Conservation (phyloP, 208 protist genomes). For the Spongospora subterranea region DNA sequence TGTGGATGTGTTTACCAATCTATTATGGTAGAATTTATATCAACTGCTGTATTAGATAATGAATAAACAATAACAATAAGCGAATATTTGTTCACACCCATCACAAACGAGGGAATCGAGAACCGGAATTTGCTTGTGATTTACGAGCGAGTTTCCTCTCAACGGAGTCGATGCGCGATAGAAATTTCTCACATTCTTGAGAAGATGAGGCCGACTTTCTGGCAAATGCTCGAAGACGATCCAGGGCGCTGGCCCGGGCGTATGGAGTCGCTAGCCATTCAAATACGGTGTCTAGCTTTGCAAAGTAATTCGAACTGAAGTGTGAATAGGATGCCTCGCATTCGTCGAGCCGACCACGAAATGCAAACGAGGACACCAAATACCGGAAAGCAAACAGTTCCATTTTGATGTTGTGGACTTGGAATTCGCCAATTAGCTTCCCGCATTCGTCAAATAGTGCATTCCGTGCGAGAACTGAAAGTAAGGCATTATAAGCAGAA, state of each 20-base stretch:
- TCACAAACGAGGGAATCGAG: background rate
- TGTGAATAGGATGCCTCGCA: background rate
- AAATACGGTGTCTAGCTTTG: conserved; percentile 12
- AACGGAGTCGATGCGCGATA: background rate
- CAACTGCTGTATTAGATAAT: no score
- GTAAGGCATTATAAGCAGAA: background rate
- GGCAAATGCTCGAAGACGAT: conserved; percentile 18
- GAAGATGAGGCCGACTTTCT: background rate
- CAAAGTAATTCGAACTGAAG: background rate
- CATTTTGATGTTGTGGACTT: background rate
- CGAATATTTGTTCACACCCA: no score
- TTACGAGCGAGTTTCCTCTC: background rate
- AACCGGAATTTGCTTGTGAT: background rate
- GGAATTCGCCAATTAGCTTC: conserved; percentile 5
- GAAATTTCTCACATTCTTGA: background rate
- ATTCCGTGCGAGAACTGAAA: conserved; percentile 4
- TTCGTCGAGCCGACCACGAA: conserved; percentile 34
- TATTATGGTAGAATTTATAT: no score
- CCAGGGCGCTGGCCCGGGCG: conserved; percentile 21
- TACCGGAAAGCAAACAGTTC: conserved; percentile 27
- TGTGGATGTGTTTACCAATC: no score
- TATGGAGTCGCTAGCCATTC: conserved; percentile 32
- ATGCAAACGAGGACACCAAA: conserved; percentile 46
- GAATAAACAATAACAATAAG: no score
- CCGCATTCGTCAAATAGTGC: conserved; percentile 54